A percentile compares a stretch with the other conserved stretches of the same genome.
phyloP scores from a whole-genome alignment of 345 rosid genomes.

The Lepidium didymum region DNA sequence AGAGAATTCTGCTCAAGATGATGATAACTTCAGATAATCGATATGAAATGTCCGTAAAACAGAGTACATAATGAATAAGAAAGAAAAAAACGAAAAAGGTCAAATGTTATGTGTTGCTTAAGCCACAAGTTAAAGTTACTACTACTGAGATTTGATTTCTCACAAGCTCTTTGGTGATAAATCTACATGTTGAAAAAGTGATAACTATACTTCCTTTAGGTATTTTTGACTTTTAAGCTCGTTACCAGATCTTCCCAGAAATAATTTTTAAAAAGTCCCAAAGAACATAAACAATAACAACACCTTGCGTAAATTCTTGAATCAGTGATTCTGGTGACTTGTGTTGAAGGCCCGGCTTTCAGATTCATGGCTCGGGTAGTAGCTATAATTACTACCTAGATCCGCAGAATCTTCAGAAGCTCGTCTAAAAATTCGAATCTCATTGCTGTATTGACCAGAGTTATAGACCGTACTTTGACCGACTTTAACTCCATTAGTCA shows the following conservation, averaged over 20 bases:
- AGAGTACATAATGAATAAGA: background rate
- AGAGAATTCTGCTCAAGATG: slow-evolving; percentile 17
- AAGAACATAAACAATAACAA: background rate
- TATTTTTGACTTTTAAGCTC: background rate
- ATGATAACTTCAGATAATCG: slow-evolving; percentile 4
- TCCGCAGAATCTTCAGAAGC: slow-evolving; percentile 27
- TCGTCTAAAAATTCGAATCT: slow-evolving; percentile 59
- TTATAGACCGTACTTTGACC: slow-evolving; percentile 82
- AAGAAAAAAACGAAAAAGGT: background rate
- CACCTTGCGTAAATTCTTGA: background rate
- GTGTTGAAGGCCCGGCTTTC: slow-evolving; percentile 26
- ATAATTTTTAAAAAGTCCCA: background rate
- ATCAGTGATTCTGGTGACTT: background rate
- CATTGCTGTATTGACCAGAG: slow-evolving; percentile 78
- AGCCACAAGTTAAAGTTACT: slow-evolving; percentile 1
- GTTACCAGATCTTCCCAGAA: background rate
- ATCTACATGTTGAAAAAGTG: background rate
- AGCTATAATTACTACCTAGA: slow-evolving; percentile 4
- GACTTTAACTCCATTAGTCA: slow-evolving; percentile 71
- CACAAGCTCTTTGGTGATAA: slow-evolving; percentile 4
- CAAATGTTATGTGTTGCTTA: slow-evolving; percentile 21
- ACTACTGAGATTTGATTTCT: background rate
- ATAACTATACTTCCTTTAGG: background rate
- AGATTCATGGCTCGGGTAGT: slow-evolving; percentile 23
- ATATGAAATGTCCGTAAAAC: slow-evolving; percentile 3